Conservation (phyloP, 2,329 filamentous ascomycete species). For the Cadophora sp. region DNA sequence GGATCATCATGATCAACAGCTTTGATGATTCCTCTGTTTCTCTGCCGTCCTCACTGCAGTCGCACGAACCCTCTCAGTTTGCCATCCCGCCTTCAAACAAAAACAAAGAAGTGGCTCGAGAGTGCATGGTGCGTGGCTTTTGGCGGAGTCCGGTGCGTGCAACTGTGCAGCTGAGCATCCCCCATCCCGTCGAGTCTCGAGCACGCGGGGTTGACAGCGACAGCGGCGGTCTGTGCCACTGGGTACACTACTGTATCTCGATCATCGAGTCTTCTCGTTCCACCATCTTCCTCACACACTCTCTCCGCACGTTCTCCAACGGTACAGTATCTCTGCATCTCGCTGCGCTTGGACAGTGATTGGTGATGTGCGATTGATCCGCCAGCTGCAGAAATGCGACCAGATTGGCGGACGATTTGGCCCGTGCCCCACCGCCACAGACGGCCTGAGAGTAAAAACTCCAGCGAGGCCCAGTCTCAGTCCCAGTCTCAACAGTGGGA, state of each 20-base stretch:
- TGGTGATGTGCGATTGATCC: conserved; percentile 13
- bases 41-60: conserved; percentile 8
- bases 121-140: not conserved
- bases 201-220: conserved; percentile 1
- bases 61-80: conserved; percentile 7
- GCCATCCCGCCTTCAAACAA: not conserved
- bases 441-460: conserved; percentile 9
- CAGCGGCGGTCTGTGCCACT: conserved; percentile 12
- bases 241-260: not conserved
- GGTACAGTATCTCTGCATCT: not conserved
- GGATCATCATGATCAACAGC: not conserved
- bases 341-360: not conserved
- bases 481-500: too few species aligned
- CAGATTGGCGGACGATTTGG: conserved; percentile 2
- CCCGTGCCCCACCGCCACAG: not conserved
- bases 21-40: not conserved
- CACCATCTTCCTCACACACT: not conserved
- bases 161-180: not conserved
- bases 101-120: too few species aligned
- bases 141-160: conserved; percentile 3
- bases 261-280: not conserved
- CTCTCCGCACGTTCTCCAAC: not conserved
- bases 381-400: conserved; percentile 3
- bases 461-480: too few species aligned
- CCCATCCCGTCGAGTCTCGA: not conserved